Conservation (phyloP, 2,329 filamentous ascomycete genomes). For the Chrysoporthe deuterocubensis region DNA sequence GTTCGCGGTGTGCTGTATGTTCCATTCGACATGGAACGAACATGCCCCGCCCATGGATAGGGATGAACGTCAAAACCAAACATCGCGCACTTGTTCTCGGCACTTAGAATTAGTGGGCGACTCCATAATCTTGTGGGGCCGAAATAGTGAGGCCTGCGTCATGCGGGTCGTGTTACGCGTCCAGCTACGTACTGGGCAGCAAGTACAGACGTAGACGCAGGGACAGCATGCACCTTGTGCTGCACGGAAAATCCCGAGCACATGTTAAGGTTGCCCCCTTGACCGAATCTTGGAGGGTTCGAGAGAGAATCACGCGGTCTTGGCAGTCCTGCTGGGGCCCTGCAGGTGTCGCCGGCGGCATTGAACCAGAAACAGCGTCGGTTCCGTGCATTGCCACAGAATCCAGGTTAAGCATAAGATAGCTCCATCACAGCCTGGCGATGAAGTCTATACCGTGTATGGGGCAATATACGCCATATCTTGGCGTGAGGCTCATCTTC, state of each 20-base stretch:
- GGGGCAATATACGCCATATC: no score
- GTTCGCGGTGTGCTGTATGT: not conserved
- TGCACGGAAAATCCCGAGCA: not conserved
- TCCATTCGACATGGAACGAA: not conserved
- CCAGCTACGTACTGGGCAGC: not conserved
- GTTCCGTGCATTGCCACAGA: no score
- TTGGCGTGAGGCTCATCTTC: no score
- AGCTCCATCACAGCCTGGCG: no score
- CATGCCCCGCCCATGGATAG: constrained; percentile 1
- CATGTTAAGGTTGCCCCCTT: no score
- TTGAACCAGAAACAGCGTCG: no score
- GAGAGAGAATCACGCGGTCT: no score
- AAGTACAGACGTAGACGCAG: not conserved
- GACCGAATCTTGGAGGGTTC: no score
- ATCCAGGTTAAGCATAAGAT: no score
- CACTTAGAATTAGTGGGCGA: constrained; percentile 2
- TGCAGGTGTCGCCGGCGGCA: no score
- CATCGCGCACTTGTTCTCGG: not conserved
- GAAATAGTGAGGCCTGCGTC: not conserved
- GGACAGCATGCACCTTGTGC: not conserved
- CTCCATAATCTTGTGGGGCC: not conserved
- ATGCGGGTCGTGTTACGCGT: constrained; percentile 10
- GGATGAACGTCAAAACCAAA: not conserved
- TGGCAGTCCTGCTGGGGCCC: no score
- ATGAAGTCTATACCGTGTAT: no score